A percentile compares a stretch with the other conserved stretches of the same genome.
Evolutionary conservation across 352 stramenopile genomes (phyloP).

Genomic region (Globisporangium polare): DNA sequence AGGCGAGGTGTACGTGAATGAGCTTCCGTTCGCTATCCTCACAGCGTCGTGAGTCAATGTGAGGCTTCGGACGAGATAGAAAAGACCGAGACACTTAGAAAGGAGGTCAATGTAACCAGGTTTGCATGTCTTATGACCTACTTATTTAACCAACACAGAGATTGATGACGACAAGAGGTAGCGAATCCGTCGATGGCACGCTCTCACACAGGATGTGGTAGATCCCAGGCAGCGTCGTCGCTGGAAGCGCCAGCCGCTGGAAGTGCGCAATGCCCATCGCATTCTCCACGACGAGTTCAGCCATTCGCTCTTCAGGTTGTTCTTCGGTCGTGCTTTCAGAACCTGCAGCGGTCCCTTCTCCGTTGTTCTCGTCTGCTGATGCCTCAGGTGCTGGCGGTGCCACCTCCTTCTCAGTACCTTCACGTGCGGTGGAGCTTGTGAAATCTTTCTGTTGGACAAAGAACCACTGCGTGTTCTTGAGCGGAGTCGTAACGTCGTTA

Average conservation of each 20-base stretch:
- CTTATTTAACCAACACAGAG: conserved; percentile 15
- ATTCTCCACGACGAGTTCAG: conserved; percentile 22
- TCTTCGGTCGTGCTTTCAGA: neutral
- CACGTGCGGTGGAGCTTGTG: neutral
- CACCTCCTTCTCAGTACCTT: neutral
- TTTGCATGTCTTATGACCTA: neutral
- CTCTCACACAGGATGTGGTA: conserved; percentile 48
- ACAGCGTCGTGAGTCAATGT: conserved; percentile 13
- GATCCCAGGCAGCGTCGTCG: conserved; percentile 21
- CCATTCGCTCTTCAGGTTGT: conserved; percentile 12
- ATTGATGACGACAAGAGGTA: conserved; percentile 15
- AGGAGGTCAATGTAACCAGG: neutral
- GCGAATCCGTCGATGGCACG: conserved; percentile 19
- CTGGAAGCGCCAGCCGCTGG: conserved; percentile 24
- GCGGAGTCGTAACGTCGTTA: neutral
- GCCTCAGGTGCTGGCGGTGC: too few relatives aligned
- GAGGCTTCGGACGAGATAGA: neutral
- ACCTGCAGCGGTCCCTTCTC: neutral
- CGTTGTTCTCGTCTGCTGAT: neutral
- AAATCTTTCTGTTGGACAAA: conserved; percentile 13
- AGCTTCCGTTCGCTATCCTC: conserved; percentile 43
- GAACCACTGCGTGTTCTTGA: conserved; percentile 18
- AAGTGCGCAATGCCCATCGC: conserved; percentile 25
- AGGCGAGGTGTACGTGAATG: conserved; percentile 32
- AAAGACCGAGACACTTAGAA: conserved; percentile 10